Conservation (phyloP, 2,329 filamentous ascomycete genomes). For the Aspergillus fumigatus region DNA sequence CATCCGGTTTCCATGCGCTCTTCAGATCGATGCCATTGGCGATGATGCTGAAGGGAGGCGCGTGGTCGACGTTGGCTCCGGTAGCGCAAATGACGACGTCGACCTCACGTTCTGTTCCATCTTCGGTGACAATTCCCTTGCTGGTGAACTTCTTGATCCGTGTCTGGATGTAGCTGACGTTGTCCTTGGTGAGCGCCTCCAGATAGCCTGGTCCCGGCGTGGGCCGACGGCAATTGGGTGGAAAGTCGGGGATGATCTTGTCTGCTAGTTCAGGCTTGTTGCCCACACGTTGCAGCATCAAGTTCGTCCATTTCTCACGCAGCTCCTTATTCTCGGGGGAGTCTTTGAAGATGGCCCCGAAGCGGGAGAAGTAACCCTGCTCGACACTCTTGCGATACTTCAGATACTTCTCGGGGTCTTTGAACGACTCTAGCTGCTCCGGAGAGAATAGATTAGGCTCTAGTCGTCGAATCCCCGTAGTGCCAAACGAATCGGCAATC, state of each 20-base stretch:
- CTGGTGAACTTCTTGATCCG: constrained; percentile 56
- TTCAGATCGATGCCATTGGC: constrained; percentile 52
- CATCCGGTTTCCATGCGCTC: constrained; percentile 53
- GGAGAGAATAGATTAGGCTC: constrained; percentile 53
- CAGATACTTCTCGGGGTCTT: constrained; percentile 59
- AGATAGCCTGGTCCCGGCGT: constrained; percentile 66
- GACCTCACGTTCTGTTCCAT: constrained; percentile 54
- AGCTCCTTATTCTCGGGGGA: constrained; percentile 48
- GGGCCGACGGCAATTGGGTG: constrained; percentile 59
- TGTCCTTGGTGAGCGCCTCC: constrained; percentile 57
- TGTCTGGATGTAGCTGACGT: constrained; percentile 58
- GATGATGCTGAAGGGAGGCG: constrained; percentile 58
- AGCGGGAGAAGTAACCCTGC: constrained; percentile 59
- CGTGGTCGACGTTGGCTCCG: constrained; percentile 57
- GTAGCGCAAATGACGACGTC: constrained; percentile 67
- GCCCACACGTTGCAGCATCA: constrained; percentile 52
- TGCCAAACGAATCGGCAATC: constrained; percentile 62
- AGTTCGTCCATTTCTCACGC: constrained; percentile 44
- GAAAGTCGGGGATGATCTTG: constrained; percentile 58
- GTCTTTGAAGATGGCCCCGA: constrained; percentile 51
- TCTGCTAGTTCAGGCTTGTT: constrained; percentile 54
- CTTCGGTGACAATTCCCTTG: constrained; percentile 56
- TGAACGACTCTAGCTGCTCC: constrained; percentile 54
- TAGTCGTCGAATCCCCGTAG: constrained; percentile 48
- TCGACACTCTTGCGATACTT: constrained; percentile 55